Conservation (phyloP, 192 early-diverging fungal genomes). For the Coemansia umbellata region DNA sequence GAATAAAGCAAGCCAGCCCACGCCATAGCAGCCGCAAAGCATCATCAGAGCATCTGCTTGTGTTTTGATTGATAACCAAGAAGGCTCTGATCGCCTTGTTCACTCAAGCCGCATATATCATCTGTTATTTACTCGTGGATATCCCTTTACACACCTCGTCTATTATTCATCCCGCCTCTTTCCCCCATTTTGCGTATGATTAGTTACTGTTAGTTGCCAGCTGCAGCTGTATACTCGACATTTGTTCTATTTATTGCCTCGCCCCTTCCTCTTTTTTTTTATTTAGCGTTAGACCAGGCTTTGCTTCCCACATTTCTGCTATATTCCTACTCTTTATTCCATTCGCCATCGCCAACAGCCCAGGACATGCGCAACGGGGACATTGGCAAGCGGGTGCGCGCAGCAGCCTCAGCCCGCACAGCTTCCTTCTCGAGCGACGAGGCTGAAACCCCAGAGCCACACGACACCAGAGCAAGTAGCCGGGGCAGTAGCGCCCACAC, state of each 20-base stretch:
- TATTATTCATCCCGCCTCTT: not conserved
- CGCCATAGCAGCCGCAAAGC: too few relatives aligned
- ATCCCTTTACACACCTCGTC: not conserved
- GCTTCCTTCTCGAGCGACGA: not conserved
- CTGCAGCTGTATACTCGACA: not conserved
- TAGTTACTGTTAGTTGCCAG: not conserved
- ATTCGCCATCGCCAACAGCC: too few relatives aligned
- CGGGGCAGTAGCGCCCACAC: constrained; percentile 1
- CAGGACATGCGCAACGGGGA: constrained; percentile 37
- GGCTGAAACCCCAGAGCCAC: not conserved
- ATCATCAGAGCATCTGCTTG: not conserved
- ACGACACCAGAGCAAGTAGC: not conserved
- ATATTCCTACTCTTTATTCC: too few relatives aligned
- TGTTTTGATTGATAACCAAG: constrained; percentile 4
- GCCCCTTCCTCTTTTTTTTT: not conserved
- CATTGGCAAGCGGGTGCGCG: constrained; percentile 20
- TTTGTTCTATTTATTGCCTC: not conserved
- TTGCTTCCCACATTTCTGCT: too few relatives aligned
- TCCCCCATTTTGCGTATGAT: not conserved
- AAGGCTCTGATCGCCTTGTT: not conserved
- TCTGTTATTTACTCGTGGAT: too few relatives aligned
- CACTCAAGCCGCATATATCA: not conserved
- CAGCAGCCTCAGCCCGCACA: constrained; percentile 7
- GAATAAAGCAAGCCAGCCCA: too few relatives aligned
- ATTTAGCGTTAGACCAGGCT: not conserved